Evolutionary conservation across 108 stramenopile species (phyloP).

Genomic region (Discostella stelligeroides): DNA sequence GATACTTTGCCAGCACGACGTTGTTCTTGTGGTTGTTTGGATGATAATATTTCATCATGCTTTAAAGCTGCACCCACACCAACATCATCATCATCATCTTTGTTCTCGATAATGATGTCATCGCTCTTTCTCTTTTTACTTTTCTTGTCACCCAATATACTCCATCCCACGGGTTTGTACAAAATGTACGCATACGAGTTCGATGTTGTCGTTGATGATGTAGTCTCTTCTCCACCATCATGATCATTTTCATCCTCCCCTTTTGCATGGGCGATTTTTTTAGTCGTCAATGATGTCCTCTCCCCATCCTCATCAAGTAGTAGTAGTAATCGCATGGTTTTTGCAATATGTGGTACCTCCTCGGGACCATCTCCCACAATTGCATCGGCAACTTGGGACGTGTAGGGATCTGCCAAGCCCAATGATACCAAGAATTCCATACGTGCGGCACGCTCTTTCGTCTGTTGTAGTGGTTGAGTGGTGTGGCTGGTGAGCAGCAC

Average conservation of each 20-base stretch:
- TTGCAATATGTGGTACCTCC: conserved; percentile 58
- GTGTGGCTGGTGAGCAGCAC: too few relatives aligned
- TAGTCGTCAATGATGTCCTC: too few relatives aligned
- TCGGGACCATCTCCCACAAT: conserved; percentile 45
- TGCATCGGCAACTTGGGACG: conserved; percentile 50
- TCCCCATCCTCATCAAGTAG: too few relatives aligned
- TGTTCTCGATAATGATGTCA: too few relatives aligned
- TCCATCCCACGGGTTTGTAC: conserved; percentile 82
- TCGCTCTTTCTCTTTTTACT: conserved; percentile 43
- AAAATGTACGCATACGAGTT: conserved; percentile 74
- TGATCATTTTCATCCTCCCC: conserved; percentile 43
- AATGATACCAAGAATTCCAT: too few relatives aligned
- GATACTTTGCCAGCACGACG: conserved; percentile 11
- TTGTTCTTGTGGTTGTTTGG: neutral
- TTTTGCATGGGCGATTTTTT: too few relatives aligned
- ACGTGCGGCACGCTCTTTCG: neutral
- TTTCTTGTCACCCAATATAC: conserved; percentile 63
- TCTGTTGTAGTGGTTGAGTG: too few relatives aligned
- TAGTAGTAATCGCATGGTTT: conserved; percentile 55
- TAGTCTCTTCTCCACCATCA: conserved; percentile 14
- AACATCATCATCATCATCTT: neutral
- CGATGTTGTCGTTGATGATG: conserved; percentile 15
- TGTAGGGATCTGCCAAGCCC: neutral
- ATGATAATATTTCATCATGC: too few relatives aligned
- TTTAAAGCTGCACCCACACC: neutral